Evolutionary conservation across 768 basidiomycete genomes (phyloP), one percentile per base, ranked within the genome.

Genomic region (Kwoniella pini): DNA sequence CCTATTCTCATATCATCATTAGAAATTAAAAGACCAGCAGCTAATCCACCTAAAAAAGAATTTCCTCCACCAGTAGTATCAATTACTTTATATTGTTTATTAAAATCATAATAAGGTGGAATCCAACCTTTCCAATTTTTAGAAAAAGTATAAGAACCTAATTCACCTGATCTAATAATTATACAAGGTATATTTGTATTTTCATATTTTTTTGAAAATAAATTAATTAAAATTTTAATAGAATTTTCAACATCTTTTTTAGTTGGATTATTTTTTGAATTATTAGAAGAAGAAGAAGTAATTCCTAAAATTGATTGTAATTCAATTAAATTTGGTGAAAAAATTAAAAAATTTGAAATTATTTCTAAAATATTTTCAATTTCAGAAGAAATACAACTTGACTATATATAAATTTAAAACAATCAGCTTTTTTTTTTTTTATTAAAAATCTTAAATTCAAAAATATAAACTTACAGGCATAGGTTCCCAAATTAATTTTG

Each of bases 21-120:
- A 22, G 50, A 33, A 3, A 69, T 31, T 9, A 71, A 28, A 40
- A 75, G 38, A 2, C 74, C 74, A 36, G 71, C 74, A 17, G 44
- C 62, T 6, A 75, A 51, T 0, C 74, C 74, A 33, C 74, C 74
- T 39, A 75, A 27, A 36, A 68, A 75, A 4, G 66, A 71, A 46
- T 75, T 75, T 6, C 74, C 74, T 5, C 74, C 71, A 6, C 74
- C 74, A 4, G 74, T 75, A 7, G 60, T 43, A 60, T 75, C 74
- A 1, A 69, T 63, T 2, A 75, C 68, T 31, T 48, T 38, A 50
- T 60, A 61, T 48, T 68, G 67, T n/a, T 67, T 57, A 26, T 48
- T 55, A 19, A 33, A 13, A 4, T 15, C 50, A 63, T 67, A 72
- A 51, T 61, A 75, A 1, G 74, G 65, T 0, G 71, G 71, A 0